Base-by-base conservation (phyloP, 148 eudicot species). In the Amaranthus palmeri region DNA sequence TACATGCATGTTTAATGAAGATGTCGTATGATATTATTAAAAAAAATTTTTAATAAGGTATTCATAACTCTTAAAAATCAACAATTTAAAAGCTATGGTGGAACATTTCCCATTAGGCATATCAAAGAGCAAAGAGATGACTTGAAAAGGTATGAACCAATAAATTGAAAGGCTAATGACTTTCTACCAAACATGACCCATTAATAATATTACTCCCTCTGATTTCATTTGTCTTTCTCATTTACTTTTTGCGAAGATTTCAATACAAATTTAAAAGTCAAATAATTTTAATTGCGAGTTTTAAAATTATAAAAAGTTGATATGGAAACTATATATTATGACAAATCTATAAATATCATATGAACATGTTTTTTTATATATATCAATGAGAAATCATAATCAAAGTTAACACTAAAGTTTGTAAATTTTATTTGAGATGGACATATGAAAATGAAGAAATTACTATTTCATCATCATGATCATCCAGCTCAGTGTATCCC, bases 121-220 rank as follows among this genome's bases (percentile, higher is more conserved):
- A 0, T 3, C 18, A 17, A 48, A 5, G 40, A 11, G 8, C 17
- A 45, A 3, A 36, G 47, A 65, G 47, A n/a, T 42, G 7, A 10
- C 50, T 46, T 46, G 52, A 46, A 65, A 65, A 45, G 50, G 36
- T 25, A 25, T 25, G 36, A 25, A 50, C 25, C 15, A 3, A 68
- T 17, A 15, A 46, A 46, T 11, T 4, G 14, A 25, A 70, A 57
- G 64, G 73, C 53, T 55, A 70, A 70, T 53, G 60, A 44, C 73
- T 70, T 57, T 57, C 63, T 70, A 57, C 53, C 73, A 51, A 36
- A 52, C 58, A 4, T 45, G 40, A 36, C 72, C 66, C 9, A 62
- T 15, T 18, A 62, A 62, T 43, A 42, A 43, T 25, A 25, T 25
- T 25, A 25, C 36, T 25, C 36, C 36, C 36, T 25, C 36, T 25